Evolutionary conservation across 306 rosid genomes (phyloP).

Genomic region (Medicago lupulina): DNA sequence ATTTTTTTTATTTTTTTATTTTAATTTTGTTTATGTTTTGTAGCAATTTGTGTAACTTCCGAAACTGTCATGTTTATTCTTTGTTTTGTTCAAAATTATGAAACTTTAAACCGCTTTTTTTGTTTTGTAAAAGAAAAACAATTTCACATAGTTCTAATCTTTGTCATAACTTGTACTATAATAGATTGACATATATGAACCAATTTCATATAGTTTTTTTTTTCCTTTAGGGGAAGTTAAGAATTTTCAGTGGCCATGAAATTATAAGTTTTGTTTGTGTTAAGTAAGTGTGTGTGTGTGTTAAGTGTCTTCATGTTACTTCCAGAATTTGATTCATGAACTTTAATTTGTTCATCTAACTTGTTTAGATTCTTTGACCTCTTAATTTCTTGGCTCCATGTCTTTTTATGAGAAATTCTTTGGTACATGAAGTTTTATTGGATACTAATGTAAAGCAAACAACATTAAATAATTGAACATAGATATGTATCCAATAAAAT

Average conservation of each 20-base stretch:
- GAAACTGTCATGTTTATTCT: background rate
- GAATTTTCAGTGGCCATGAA: background rate
- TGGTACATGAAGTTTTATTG: no score
- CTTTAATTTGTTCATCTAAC: background rate
- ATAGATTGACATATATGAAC: background rate
- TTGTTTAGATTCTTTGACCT: background rate
- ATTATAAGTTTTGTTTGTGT: background rate
- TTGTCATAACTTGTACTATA: background rate
- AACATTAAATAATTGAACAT: no score
- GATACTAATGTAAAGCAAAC: no score
- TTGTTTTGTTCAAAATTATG: background rate
- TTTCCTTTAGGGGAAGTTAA: background rate
- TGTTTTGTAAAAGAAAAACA: background rate
- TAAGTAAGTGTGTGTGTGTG: background rate
- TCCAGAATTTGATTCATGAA: constrained; percentile 13
- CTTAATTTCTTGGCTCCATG: background rate
- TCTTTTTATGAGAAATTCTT: no score
- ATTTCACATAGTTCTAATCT: background rate
- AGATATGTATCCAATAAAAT: no score
- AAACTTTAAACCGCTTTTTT: constrained; percentile 2
- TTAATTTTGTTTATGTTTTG: background rate
- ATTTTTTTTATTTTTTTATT: background rate
- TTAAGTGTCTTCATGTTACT: background rate
- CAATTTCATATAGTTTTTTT: background rate
- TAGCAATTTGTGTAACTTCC: constrained; percentile 20